These are phyloP conservation scores for Penicillium griseofulvum DNA, from an alignment of 2,329 filamentous ascomycete species.

Conservation along the genomic window DNA sequence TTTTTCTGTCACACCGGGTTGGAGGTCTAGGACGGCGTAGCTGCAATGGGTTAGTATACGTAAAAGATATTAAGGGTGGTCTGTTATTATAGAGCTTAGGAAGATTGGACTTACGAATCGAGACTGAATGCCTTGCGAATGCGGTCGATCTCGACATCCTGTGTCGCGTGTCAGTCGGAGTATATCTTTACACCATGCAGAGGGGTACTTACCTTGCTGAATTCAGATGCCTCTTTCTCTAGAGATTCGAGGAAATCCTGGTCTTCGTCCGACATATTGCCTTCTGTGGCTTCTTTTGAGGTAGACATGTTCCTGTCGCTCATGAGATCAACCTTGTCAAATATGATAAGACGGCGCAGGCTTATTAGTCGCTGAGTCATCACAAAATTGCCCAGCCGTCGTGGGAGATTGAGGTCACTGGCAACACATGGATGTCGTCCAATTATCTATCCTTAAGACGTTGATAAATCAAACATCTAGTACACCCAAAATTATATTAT, in stretches of 20 bases:
- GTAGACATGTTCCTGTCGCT: not conserved
- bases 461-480: not conserved
- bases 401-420: not conserved
- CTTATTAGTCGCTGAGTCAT: slow-evolving; percentile 42
- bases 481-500: not conserved
- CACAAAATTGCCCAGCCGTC: slow-evolving; percentile 4
- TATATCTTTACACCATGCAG: not conserved
- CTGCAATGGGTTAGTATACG: slow-evolving; percentile 40
- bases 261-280: slow-evolving; percentile 59
- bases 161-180: slow-evolving; percentile 19
- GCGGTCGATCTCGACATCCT: slow-evolving; percentile 94
- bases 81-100: not conserved
- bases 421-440: not conserved
- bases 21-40: slow-evolving; percentile 92
- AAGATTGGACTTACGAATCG: slow-evolving; percentile 57
- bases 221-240: slow-evolving; percentile 82
- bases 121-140: slow-evolving; percentile 87
- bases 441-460: not conserved
- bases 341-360: not conserved
- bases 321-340: not conserved
- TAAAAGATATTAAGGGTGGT: not conserved
- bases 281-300: not conserved
- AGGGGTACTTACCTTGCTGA: slow-evolving; percentile 66
- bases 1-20: slow-evolving; percentile 89
- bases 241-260: slow-evolving; percentile 76